Evolutionary conservation across 768 basidiomycete species (phyloP).

Genomic region (Mycena galopus): DNA sequence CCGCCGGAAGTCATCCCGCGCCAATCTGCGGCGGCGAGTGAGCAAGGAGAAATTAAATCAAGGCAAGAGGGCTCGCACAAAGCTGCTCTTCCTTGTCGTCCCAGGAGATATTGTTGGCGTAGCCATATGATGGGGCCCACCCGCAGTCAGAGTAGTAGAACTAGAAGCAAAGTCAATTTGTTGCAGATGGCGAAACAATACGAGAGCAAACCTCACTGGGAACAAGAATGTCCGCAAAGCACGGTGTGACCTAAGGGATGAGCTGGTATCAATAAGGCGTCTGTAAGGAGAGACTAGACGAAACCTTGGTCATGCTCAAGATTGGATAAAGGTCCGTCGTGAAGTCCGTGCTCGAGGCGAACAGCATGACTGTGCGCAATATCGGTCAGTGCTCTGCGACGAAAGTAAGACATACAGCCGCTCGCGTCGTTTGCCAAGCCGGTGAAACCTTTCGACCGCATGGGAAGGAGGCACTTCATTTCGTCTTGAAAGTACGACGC

Average conservation of each 20-base stretch:
- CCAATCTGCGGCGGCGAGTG: too few species aligned
- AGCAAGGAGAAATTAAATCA: not conserved
- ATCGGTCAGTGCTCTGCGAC: not conserved
- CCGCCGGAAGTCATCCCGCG: not conserved
- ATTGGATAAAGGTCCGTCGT: conserved; percentile 37
- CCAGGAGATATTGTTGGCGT: conserved; percentile 32
- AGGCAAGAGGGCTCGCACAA: not conserved
- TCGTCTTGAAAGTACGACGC: conserved; percentile 31
- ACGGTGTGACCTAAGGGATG: too few species aligned
- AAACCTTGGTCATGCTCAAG: conserved; percentile 36
- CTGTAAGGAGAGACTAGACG: too few species aligned
- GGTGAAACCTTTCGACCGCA: conserved; percentile 27
- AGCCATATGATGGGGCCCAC: conserved; percentile 28
- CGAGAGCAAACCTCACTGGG: conserved; percentile 29
- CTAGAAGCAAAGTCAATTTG: not conserved
- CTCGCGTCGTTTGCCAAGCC: conserved; percentile 34
- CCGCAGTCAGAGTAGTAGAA: conserved; percentile 33
- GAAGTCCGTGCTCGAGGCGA: conserved; percentile 34
- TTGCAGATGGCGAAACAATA: not conserved
- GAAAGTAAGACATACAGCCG: conserved; percentile 24
- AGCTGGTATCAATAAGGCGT: too few species aligned
- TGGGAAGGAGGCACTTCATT: conserved; percentile 31
- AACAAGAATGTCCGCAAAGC: conserved; percentile 38
- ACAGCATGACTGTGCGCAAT: conserved; percentile 25
- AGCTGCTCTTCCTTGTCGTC: conserved; percentile 10